Base-by-base conservation (phyloP, 176 grass and related monocot genomes). In the Musa troglodytarum region DNA sequence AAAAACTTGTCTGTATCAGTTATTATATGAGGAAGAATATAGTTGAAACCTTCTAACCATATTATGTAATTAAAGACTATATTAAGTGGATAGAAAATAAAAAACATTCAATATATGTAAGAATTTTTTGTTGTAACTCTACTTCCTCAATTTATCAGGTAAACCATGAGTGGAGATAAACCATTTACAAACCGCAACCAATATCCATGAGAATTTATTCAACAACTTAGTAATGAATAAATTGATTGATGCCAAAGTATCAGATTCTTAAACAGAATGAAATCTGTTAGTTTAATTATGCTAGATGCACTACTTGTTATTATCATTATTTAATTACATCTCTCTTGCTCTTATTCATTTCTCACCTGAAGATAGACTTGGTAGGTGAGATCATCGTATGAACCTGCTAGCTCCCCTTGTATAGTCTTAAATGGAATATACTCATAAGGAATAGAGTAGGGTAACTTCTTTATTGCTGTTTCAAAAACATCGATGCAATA, bases 401-500 rank as follows among this genome's bases (percentile, higher is more conserved):
- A 81, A 9, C 74, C 79, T 22, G 49, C 53, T 69, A 57, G 54
- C 54, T 57, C 2, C 54, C 63, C 82, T 61, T 61, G 13, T 52
- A 54, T 52, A 24, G 65, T 53, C 11, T 78, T 11, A 69, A 81
- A 81, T 50, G 74, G 53, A 71, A 84, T 74, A 84, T 84, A 79
- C 62, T 81, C 75, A 79, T 76, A 88, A 43, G 86, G 63, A n/a
- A 88, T 34, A 69, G 82, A 74, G 78, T 84, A 88, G 3, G 79
- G 78, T 20, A 88, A 61, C 68, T 19, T 21, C 26, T 74, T 81
- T 69, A 84, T 10, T 11, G 22, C 82, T 50, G 80, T 52, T 69
- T 81, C 82, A 82, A 88, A 88, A 59, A 88, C 79, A 66, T 84
- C 79, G 16, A 88, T 59, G 73, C 78, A 76, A 29, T 81, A 88